Base-by-base conservation (phyloP, 352 stramenopile species). In the Globisporangium apiculatum region DNA sequence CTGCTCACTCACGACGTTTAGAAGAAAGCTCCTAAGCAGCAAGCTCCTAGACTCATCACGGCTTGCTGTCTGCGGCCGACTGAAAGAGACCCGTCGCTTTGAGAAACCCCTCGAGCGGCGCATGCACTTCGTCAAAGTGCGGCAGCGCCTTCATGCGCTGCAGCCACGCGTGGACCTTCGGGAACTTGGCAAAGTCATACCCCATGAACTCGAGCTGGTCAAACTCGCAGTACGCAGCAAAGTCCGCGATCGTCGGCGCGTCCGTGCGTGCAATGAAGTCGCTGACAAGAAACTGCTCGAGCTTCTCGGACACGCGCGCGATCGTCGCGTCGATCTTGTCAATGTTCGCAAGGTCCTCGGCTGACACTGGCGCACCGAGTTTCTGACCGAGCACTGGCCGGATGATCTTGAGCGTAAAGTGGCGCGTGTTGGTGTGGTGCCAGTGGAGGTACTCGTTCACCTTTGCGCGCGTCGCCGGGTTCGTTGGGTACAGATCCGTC, bases 371-470 rank as follows among this genome's bases (percentile, higher is more conserved):
- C 3, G 24, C 66, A 7, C 72, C 35, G 42, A 65, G 64, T 40
- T 71, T 63, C 46, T 55, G 41, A 48, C 79, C 59, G 45, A 72
- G 55, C n/a, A 70, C 72, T 15, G 64, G 66, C 24, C 83, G 36
- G 36, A 52, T 3, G 4, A 87, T 67, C 51, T 82, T 64, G 7
- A 71, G 48, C 45, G 79, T 87, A 51, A 80, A 74, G 51, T 67
- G 62, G 1, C 76, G 72, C 18, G 71, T 71, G 58, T 76, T 77
- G 38, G 65, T 83, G 72, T 87, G 76, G 66, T 87, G 75, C 74
- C 74, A 85, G 67, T 87, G 77, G 57, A 87, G 50, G 64, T 83
- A 85, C 66, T 87, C 62, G 60, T 87, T 69, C 52, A 85, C 65
- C 71, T 87, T 87, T 57, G 76, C 73, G 46, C 72, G 73, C 17